Base-by-base conservation (phyloP, 441 rosid genomes). In the Hura crepitans region DNA sequence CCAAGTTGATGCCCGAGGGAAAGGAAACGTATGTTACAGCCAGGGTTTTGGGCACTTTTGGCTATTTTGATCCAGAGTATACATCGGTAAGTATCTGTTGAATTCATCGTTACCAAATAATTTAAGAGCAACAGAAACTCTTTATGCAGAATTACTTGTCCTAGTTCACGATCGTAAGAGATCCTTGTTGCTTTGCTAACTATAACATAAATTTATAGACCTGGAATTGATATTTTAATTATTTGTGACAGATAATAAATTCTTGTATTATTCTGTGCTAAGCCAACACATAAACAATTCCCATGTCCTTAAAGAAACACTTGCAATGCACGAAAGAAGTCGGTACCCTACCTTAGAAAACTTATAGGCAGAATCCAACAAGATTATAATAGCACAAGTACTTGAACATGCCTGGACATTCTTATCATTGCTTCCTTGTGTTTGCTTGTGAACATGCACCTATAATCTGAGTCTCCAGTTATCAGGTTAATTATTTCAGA, bases 1-100 rank as follows among this genome's bases (percentile, higher is more conserved):
- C 98, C 75, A 93, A 93, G 85, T 69, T 93, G 73, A 91, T 93
- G 97, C 98, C 96, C 60, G 96, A 86, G 64, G 98, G 96, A 68
- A 86, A 89, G 76, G 93, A 93, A 62, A 84, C 76, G 37, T 85
- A 77, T 33, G 87, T 87, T 58, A 91, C 97, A 30, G 98, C 98
- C 35, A 85, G 89, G 77, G 96, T 93, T 80, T 90, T 93, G 0
- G 98, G 98, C 72, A 91, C 97, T 22, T 93, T 93, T 66, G 98
- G 98, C 81, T 93, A 93, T 74, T 91, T 93, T 7, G 98, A 93
- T 58, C 97, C 98, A 18, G 97, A 91, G 78, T 91, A 91, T 69
- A 89, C 97, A 74, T 91, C 95, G 75, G 95, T 93, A 83, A 13
- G 78, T 74, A 70, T 71, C 12, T 27, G 25, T 61, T 43, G 43